Base-by-base conservation (phyloP, 202 grass and related monocot species). In the Panicum virgatum region DNA sequence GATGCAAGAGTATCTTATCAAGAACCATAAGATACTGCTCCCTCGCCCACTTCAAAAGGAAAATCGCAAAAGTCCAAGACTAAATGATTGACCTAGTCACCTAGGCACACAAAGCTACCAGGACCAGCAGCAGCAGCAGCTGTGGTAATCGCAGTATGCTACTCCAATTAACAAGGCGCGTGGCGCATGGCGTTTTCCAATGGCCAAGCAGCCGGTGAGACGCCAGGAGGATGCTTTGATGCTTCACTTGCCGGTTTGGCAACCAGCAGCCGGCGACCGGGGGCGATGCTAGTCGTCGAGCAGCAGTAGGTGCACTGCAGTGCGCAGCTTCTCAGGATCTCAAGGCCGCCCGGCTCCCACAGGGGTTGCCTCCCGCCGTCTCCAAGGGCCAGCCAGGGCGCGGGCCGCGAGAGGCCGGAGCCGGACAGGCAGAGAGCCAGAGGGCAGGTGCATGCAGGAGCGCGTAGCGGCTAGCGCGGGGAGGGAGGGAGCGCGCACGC, bases 121-220 rank as follows among this genome's bases (percentile, higher is more conserved):
- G 51, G 19, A 54, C 7, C 13, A 12, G 42, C 10, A 10, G n/a
- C 29, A 78, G 20, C 20, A 7, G 22, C 45, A 11, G 56, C 22
- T 7, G n/a, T 5, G 48, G 50, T 8, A 53, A n/a, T 42, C 29
- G 69, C 4, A n/a, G n/a, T 72, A n/a, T 27, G 23, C 3, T 18
- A 4, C 34, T 45, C 20, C 5, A 70, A 72, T 85, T 86, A 83
- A 83, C 50, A 68, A 86, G 23, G 84, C 48, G 13, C 20, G 23
- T 61, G 89, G 89, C 89, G 89, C 81, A 85, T 91, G 82, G 89
- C 77, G 76, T 82, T 82, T 88, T 91, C 89, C 76, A 88, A 88
- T 79, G 89, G 89, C 72, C 89, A 91, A 74, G 66, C 73, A n/a
- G 22, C 80, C 56, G 61, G 76, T 68, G 89, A 62, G 76, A 76